A percentile compares a stretch with the other conserved stretches of the same genome.
phyloP scores from a whole-genome alignment of 2,329 filamentous ascomycete species.

The Aspergillus brasiliensis region DNA sequence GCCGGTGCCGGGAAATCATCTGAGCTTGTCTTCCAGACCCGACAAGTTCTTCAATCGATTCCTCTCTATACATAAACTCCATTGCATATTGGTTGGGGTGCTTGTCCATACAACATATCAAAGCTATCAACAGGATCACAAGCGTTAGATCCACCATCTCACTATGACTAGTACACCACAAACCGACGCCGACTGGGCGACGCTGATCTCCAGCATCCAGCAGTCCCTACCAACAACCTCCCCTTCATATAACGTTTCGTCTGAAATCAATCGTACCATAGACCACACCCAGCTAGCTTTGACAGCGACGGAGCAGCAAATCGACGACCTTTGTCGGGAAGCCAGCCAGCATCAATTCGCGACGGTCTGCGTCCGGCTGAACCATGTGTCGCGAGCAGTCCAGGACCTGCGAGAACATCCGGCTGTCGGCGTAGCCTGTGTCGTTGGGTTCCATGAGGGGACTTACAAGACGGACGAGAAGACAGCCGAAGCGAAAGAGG shows the following conservation, averaged over 20 bases:
- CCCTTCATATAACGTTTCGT: slow-evolving; percentile 24
- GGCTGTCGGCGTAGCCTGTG: slow-evolving; percentile 56
- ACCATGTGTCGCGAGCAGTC: slow-evolving; percentile 54
- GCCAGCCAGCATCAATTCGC: slow-evolving; percentile 47
- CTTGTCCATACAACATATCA: not conserved
- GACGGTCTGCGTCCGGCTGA: slow-evolving; percentile 60
- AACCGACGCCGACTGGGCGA: slow-evolving; percentile 38
- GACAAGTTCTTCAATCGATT: not conserved
- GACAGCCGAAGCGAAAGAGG: slow-evolving; percentile 53
- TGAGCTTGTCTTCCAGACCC: not conserved
- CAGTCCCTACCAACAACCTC: slow-evolving; percentile 27
- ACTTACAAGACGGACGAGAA: slow-evolving; percentile 56
- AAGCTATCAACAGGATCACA: not conserved
- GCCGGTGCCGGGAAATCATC: not conserved
- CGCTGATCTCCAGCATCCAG: slow-evolving; percentile 30
- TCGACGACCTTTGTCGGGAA: slow-evolving; percentile 59
- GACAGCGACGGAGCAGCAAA: slow-evolving; percentile 50
- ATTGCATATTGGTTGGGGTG: not conserved
- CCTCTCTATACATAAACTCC: not conserved
- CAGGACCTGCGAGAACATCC: slow-evolving; percentile 48
- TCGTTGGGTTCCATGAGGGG: slow-evolving; percentile 63
- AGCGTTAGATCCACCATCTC: not conserved
- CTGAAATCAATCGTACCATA: slow-evolving; percentile 38
- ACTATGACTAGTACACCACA: slow-evolving; percentile 31
- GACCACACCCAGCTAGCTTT: slow-evolving; percentile 46